phyloP scores from a whole-genome alignment of 2,329 filamentous ascomycete species.

The Botrytis fragariae region DNA sequence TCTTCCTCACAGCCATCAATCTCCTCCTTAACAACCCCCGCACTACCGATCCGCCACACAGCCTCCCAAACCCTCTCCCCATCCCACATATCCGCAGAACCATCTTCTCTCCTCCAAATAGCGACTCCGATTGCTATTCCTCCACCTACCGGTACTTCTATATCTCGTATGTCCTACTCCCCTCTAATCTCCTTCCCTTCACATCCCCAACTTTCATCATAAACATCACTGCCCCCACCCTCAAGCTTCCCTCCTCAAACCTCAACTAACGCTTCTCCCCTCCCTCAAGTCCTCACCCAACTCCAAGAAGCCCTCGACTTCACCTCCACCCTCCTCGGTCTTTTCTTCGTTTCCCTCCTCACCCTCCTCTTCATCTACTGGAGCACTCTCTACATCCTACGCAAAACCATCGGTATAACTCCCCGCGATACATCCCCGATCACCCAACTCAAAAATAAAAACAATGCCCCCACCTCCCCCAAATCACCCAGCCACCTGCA shows the following conservation, averaged over 20 bases:
- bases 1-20: not conserved
- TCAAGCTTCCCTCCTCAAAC: not conserved
- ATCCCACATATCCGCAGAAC: not conserved
- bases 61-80: not conserved
- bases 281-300: not conserved
- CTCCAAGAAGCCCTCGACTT: slow-evolving; percentile 17
- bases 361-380: slow-evolving; percentile 15
- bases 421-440: not conserved
- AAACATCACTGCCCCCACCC: not conserved
- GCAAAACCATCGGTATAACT: not conserved
- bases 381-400: not conserved
- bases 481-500: not conserved
- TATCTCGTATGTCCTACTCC: not conserved
- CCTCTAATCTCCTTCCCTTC: not conserved
- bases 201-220: not conserved
- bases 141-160: not conserved
- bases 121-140: not conserved
- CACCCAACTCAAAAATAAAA: not conserved
- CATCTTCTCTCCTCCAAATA: not conserved
- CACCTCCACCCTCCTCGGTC: slow-evolving; percentile 10
- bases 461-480: not conserved
- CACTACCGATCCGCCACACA: not conserved
- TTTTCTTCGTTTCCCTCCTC: not conserved
- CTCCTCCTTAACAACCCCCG: too few species aligned
- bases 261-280: too few species aligned